Evolutionary conservation across 257 asterid genomes (phyloP).

Genomic region (Nicotiana undulata): DNA sequence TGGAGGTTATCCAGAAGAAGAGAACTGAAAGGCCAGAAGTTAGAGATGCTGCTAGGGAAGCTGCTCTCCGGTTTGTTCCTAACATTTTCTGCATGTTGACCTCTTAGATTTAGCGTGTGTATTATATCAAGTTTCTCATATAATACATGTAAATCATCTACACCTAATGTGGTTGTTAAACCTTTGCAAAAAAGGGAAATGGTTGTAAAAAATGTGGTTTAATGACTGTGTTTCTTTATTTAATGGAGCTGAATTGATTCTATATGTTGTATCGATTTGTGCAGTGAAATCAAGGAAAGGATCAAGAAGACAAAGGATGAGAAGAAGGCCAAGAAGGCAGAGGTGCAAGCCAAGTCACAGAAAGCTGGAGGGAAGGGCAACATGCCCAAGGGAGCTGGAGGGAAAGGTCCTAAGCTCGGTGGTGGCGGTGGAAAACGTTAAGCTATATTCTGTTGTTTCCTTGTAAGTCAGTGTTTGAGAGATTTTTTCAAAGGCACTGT

Average conservation of each 20-base stretch:
- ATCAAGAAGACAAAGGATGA: constrained; percentile 85
- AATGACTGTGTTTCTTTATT: neutral
- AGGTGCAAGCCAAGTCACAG: constrained; percentile 48
- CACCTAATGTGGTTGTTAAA: neutral
- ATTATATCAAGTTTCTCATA: neutral
- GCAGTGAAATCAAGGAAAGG: constrained; percentile 85
- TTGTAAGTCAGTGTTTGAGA: neutral
- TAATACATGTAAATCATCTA: neutral
- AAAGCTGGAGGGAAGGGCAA: constrained; percentile 42
- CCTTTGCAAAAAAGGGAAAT: neutral
- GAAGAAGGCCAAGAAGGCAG: constrained; percentile 88
- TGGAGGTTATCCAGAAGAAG: constrained; percentile 82
- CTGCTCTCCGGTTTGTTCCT: constrained; percentile 57
- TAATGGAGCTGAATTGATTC: neutral
- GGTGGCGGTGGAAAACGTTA: constrained; percentile 88
- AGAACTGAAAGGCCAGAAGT: constrained; percentile 83
- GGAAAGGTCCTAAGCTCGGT: constrained; percentile 74
- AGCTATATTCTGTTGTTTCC: neutral
- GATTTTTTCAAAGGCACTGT: neutral
- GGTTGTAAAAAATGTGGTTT: neutral
- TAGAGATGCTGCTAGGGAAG: constrained; percentile 93
- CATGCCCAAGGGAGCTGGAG: constrained; percentile 40
- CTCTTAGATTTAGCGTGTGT: neutral
- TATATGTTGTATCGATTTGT: neutral
- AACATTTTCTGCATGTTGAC: neutral